Percentiles rank a stretch among this genome's conserved stretches.
Evolutionary conservation across 1,284 basidiomycete genomes (phyloP).

Genomic region (Malassezia restricta): DNA sequence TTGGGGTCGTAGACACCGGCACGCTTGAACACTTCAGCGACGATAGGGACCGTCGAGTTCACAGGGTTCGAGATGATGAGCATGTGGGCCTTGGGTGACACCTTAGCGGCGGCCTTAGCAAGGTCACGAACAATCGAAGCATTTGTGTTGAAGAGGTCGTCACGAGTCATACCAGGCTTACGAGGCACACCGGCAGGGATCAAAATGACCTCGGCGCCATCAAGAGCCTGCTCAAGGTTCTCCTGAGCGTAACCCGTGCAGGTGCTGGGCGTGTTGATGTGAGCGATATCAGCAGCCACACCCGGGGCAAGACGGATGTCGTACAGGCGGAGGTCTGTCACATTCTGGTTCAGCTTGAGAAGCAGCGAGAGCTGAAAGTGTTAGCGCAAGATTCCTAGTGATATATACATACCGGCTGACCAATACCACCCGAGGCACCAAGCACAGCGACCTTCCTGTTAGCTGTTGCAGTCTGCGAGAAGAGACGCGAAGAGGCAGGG

Average conservation of each 20-base stretch:
- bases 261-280: constrained; percentile 81
- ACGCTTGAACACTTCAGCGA: constrained; percentile 81
- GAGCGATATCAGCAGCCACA: constrained; percentile 52
- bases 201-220: constrained; percentile 77
- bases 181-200: constrained; percentile 72
- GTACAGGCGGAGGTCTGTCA: constrained; percentile 54
- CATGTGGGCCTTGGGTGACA: constrained; percentile 77
- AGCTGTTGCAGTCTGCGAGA: constrained; percentile 64
- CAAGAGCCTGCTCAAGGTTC: constrained; percentile 71
- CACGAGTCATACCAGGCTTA: constrained; percentile 67
- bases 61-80: constrained; percentile 78
- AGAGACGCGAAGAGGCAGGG: constrained; percentile 51
- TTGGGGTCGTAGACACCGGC: constrained; percentile 81
- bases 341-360: constrained; percentile 71
- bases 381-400: not conserved
- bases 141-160: constrained; percentile 98
- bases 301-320: constrained; percentile 43
- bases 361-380: constrained; percentile 58
- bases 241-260: constrained; percentile 61
- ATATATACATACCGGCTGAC: constrained; percentile 51
- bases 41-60: constrained; percentile 85
- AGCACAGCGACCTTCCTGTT: constrained; percentile 76
- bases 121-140: constrained; percentile 93
- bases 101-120: constrained; percentile 71
- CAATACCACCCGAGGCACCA: constrained; percentile 71